Conservation (phyloP, 371 early-diverging fungal genomes). For the Mucor indicus region DNA sequence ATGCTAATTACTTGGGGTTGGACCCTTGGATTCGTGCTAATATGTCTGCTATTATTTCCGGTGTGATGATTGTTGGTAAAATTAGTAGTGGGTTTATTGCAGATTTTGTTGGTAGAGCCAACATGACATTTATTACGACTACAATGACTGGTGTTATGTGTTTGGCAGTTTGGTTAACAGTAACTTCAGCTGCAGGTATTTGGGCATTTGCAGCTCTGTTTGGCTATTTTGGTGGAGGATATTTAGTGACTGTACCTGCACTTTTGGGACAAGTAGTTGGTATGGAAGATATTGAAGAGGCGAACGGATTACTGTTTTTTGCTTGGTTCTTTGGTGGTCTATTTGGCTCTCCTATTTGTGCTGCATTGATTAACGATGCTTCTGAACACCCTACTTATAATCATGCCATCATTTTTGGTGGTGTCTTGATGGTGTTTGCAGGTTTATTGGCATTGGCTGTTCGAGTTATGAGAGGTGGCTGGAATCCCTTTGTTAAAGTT, state of each 20-base stretch:
- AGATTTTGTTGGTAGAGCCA: conserved; percentile 60
- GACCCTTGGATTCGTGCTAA: conserved; percentile 33
- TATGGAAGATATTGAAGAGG: conserved; percentile 47
- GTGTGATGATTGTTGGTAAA: conserved; percentile 52
- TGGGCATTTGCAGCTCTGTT: conserved; percentile 46
- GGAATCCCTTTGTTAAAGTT: conserved; percentile 26
- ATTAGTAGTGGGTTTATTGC: conserved; percentile 49
- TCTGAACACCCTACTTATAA: conserved; percentile 30
- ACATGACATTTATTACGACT: conserved; percentile 43
- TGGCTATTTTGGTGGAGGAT: conserved; percentile 62
- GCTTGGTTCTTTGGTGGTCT: conserved; percentile 58
- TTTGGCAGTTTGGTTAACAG: conserved; percentile 38
- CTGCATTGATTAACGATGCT: conserved; percentile 44
- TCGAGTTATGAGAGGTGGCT: conserved; percentile 31
- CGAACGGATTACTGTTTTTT: conserved; percentile 55
- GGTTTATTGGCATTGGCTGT: conserved; percentile 30
- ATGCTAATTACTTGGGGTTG: conserved; percentile 30
- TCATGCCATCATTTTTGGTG: conserved; percentile 41
- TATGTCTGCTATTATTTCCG: conserved; percentile 48
- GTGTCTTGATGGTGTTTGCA: conserved; percentile 30
- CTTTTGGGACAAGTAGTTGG: conserved; percentile 35
- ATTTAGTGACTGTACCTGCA: conserved; percentile 52
- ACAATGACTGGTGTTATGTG: conserved; percentile 41
- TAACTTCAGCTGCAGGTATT: conserved; percentile 28
- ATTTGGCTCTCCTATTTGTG: conserved; percentile 54